These are phyloP conservation scores for Podospora comata DNA, from an alignment of 495 filamentous ascomycete species.

Conservation along the genomic window DNA sequence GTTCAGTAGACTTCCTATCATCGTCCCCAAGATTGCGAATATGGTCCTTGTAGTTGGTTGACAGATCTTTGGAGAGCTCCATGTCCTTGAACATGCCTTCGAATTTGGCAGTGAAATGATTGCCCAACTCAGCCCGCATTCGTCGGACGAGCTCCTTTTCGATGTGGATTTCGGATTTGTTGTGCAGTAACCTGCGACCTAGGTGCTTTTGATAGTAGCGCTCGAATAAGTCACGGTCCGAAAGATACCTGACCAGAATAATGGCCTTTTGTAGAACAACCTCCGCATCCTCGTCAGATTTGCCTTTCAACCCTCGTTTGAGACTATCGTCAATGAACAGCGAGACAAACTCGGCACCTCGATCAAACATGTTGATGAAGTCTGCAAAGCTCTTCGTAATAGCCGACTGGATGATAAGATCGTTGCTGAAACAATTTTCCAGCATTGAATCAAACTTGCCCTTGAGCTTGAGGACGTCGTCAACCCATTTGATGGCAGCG, in stretches of 20 bases:
- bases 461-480: conserved; percentile 81
- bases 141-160: conserved; percentile 94
- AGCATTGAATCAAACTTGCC: conserved; percentile 84
- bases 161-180: conserved; percentile 77
- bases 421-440: conserved; percentile 63
- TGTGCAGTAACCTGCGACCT: conserved; percentile 76
- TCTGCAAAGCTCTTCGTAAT: conserved; percentile 80
- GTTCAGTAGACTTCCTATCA: conserved; percentile 66
- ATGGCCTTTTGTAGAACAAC: conserved; percentile 84
- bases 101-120: conserved; percentile 85
- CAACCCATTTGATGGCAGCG: conserved; percentile 92
- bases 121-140: conserved; percentile 94
- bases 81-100: conserved; percentile 99
- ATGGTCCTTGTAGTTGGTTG: conserved; percentile 66
- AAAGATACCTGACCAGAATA: conserved; percentile 76
- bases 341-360: conserved; percentile 88
- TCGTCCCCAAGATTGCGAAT: conserved; percentile 60
- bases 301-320: conserved; percentile 88
- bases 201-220: conserved; percentile 98
- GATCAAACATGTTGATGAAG: conserved; percentile 82
- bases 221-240: conserved; percentile 94
- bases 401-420: conserved; percentile 74
- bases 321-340: conserved; percentile 97
- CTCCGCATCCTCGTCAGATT: conserved; percentile 90
- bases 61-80: conserved; percentile 83